Base-by-base conservation (phyloP, 1,284 basidiomycete species). In the Ceratobasidium sp. region DNA sequence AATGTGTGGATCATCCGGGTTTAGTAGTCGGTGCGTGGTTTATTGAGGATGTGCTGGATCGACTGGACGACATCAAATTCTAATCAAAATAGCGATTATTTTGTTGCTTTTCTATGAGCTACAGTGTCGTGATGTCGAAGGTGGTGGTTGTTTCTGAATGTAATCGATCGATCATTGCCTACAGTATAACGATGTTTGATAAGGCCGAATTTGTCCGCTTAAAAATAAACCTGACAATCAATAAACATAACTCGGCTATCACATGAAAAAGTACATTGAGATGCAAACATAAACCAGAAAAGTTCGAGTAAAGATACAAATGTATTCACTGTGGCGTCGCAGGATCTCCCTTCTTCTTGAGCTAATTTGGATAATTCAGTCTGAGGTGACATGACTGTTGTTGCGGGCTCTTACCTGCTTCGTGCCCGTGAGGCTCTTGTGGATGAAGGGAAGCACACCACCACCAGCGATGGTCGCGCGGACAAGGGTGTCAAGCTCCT, bases 391-490 rank as follows among this genome's bases (percentile, higher is more conserved):
- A 9, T 41, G n/a, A 21, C 38, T 9, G 49, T 8, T 23, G 14
- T 61, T 76, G 64, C 44, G 41, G 28, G 44, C 21, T 16, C 41
- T 26, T 26, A 50, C 26, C 43, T 46, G 70, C 55, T 74, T 74
- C 16, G 59, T 59, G 1, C 82, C 81, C 3, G 89, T 91, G 61
- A 93, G 84, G 75, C 85, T 88, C 89, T 97, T 97, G 88, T 98
- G 95, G 80, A 98, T 98, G 85, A 98, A 96, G 14, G 96, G 96
- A 77, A 98, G 81, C 2, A 98, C 96, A 86, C 96, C 95, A 85
- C 92, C 92, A 75, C 94, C 93, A 16, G 86, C 84, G 73, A 87
- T 87, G 47, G 85, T 86, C 1, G 89, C 88, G 75, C 87, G 86
- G 3, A 93, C 91, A 71, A 93, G 88, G 13, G 86, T 91, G 78